Evolutionary conservation across 1,139 yeast genomes (phyloP).

Genomic region (Protomyces macrosporus): DNA sequence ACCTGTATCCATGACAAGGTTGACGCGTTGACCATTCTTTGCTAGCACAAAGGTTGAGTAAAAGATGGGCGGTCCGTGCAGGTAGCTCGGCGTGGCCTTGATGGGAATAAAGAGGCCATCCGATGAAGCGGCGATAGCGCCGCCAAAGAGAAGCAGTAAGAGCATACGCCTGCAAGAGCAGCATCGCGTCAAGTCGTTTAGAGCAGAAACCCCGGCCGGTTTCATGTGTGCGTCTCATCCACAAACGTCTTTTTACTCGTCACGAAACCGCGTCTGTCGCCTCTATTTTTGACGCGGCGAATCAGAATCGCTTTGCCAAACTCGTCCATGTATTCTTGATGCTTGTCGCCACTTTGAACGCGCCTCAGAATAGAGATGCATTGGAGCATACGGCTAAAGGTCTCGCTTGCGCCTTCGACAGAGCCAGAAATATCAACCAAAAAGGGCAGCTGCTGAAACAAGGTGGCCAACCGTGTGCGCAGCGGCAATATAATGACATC

Average conservation of each 20-base stretch:
- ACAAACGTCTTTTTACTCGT: neutral
- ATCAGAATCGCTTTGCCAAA: constrained; percentile 34
- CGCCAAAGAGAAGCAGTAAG: neutral
- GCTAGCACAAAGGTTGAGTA: neutral
- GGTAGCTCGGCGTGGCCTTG: neutral
- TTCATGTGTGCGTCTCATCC: neutral
- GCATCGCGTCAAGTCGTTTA: neutral
- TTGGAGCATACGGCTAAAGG: constrained; percentile 45
- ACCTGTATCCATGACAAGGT: constrained; percentile 19
- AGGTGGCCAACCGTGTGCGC: constrained; percentile 31
- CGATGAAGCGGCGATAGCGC: neutral
- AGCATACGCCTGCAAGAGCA: neutral
- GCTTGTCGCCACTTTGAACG: constrained; percentile 49
- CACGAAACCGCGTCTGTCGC: constrained; percentile 26
- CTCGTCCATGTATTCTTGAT: constrained; percentile 51
- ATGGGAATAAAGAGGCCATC: neutral
- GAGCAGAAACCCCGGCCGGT: neutral
- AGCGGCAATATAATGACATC: constrained; percentile 42
- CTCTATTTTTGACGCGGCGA: constrained; percentile 17
- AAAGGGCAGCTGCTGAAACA: constrained; percentile 21
- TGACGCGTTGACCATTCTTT: neutral
- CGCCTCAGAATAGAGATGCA: constrained; percentile 54
- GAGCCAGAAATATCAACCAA: constrained; percentile 12
- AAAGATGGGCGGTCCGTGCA: neutral
- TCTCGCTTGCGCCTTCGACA: constrained; percentile 36